Evolutionary conservation across 257 asterid genomes (phyloP), one percentile per base, ranked within the genome.

Genomic region (Scutellaria galericulata): DNA sequence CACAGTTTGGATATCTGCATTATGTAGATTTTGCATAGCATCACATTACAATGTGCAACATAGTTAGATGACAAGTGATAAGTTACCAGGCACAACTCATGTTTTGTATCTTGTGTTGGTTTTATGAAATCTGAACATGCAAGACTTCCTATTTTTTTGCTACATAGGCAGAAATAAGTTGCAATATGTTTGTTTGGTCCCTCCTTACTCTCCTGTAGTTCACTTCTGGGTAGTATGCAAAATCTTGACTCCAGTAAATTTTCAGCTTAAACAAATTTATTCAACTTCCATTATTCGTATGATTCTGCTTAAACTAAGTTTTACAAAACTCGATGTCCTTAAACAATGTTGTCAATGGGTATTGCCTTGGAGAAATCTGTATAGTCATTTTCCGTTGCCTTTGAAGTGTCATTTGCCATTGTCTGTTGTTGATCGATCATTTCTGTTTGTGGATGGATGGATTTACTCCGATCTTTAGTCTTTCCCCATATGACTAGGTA

Each of bases 401-500:
- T 51, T 50, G 54, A 22, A 73, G 53, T 27, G 7, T 77, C 50
- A 47, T 66, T 66, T 5, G 20, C 52, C 15, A 13, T 47, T 40
- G 40, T 42, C 22, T 60, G 14, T 11, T 65, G 22, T 24, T 65
- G 71, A 56, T 39, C 51, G 5, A 18, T 24, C 58, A 42, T 37
- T 35, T 72, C 75, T 41, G 73, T 37, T 11, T 70, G 42, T 8
- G 68, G 55, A 45, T 63, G 22, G 5, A 35, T 8, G 14, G 71
- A 7, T 47, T 55, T 35, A 2, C 22, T 59, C 77, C 75, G 70
- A 59, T 84, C 92, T 39, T 73, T 80, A 40, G 72, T 79, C 80
- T 77, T 84, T 1, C 87, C 89, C 91, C 89, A 84, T 74, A 86
- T 79, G 6, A 78, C 85, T 1, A 87, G 67, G 59, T 87, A 85